Evolutionary conservation across 2,329 filamentous ascomycete genomes (phyloP).

Genomic region (Beauveria sp.): DNA sequence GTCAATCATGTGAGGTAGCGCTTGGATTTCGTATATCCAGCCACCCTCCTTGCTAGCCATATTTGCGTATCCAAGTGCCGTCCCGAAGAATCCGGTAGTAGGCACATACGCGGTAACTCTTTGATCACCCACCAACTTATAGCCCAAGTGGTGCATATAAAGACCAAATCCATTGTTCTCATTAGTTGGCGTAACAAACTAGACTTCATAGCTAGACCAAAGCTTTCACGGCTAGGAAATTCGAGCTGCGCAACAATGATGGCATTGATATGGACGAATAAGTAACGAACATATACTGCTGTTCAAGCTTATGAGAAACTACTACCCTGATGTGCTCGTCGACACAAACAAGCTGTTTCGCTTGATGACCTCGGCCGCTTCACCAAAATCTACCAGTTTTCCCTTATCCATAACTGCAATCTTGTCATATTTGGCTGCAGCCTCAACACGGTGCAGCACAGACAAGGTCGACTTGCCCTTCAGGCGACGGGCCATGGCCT

Average conservation of each 20-base stretch:
- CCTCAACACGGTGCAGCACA: background rate
- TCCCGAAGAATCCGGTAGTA: background rate
- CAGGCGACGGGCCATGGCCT: background rate
- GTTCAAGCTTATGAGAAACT: background rate
- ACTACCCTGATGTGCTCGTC: background rate
- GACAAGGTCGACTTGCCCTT: background rate
- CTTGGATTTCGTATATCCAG: background rate
- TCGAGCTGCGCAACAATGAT: too few species aligned
- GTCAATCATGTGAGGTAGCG: background rate
- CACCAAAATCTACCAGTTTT: background rate
- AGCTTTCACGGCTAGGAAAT: too few species aligned
- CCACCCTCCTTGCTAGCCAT: background rate
- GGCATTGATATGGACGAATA: too few species aligned
- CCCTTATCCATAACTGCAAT: background rate
- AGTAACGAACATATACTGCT: background rate
- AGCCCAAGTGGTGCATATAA: background rate
- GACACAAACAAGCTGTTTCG: background rate
- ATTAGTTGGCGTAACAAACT: background rate
- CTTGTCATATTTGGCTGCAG: background rate
- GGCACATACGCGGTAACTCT: background rate
- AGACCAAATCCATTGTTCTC: background rate
- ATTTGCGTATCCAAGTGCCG: background rate
- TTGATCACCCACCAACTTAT: background rate
- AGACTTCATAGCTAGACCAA: too few species aligned
- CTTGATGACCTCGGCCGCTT: background rate